Evolutionary conservation across 441 rosid genomes (phyloP).

Genomic region (Syzygium syzygioides): DNA sequence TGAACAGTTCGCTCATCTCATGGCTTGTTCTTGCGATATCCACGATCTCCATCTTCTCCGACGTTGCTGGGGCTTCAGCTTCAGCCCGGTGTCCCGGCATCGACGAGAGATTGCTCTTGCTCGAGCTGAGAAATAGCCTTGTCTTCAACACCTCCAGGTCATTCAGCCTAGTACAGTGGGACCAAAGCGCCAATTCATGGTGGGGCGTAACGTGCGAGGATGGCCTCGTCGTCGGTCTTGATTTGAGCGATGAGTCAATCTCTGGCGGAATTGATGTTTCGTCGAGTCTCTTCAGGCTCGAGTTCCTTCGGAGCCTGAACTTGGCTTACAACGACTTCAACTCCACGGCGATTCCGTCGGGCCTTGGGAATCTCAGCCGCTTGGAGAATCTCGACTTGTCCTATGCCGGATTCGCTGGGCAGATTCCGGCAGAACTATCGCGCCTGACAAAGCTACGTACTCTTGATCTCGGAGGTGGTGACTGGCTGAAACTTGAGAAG

Average conservation of each 20-base stretch:
- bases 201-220: neutral
- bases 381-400: neutral
- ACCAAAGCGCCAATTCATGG: accelerated
- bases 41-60: neutral
- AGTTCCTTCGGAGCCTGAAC: neutral
- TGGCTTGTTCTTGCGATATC: neutral
- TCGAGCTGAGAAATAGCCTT: neutral
- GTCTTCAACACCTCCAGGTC: neutral
- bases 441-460: accelerated
- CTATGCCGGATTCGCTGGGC: accelerated
- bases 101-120: neutral
- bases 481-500: too few relatives aligned
- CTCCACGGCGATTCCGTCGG: accelerated
- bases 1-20: neutral
- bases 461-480: too few relatives aligned
- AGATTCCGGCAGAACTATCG: accelerated
- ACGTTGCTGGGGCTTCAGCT: neutral
- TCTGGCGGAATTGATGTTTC: accelerated
- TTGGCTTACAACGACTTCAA: accelerated
- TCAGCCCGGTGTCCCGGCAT: neutral
- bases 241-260: neutral
- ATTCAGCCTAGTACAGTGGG: neutral
- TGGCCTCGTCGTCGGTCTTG: accelerated
- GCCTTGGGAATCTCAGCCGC: neutral
- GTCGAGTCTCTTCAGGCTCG: neutral